Percentiles rank a stretch among this genome's conserved stretches.
These are phyloP conservation scores for Cryoendolithus antarcticus DNA, from an alignment of 2,329 filamentous ascomycete species.

Conservation along the genomic window DNA sequence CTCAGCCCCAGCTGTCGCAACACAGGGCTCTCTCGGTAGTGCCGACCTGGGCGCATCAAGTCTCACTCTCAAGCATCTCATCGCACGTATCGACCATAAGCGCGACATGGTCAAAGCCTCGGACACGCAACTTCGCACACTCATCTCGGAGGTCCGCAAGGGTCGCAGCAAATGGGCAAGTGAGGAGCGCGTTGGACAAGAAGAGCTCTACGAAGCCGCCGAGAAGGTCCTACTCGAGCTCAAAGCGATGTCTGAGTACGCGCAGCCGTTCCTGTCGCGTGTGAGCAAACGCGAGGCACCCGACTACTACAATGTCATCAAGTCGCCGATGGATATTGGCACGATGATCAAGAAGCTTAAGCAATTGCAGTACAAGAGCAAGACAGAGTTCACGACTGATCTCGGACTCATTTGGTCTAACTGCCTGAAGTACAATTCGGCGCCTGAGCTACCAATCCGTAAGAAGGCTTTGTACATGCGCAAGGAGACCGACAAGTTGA, in stretches of 20 bases:
- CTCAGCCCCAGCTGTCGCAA: conserved; percentile 42
- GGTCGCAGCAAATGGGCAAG: conserved; percentile 98
- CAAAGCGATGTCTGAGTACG: conserved; percentile 94
- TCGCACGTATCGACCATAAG: conserved; percentile 88
- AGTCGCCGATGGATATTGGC: conserved; percentile 94
- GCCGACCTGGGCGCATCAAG: conserved; percentile 93
- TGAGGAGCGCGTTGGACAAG: conserved; percentile 93
- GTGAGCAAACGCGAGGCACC: conserved; percentile 96
- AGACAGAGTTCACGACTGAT: conserved; percentile 88
- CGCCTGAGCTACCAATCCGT: conserved; percentile 72
- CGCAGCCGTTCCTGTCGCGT: conserved; percentile 82
- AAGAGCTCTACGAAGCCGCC: conserved; percentile 90
- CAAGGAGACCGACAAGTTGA: conserved; percentile 93
- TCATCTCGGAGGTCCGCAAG: conserved; percentile 96
- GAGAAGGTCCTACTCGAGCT: conserved; percentile 96
- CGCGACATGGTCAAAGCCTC: conserved; percentile 81
- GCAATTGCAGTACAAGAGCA: conserved; percentile 45
- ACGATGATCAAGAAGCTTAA: conserved; percentile 98
- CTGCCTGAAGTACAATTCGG: conserved; percentile 89
- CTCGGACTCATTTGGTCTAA: conserved; percentile 95
- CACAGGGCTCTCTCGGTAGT: conserved; percentile 81
- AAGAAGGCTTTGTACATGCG: conserved; percentile 94
- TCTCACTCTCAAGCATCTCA: conserved; percentile 90
- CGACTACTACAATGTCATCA: conserved; percentile 89
- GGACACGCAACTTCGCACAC: conserved; percentile 76